Conservation (phyloP, 192 early-diverging fungal species). For the Coemansia sp. region DNA sequence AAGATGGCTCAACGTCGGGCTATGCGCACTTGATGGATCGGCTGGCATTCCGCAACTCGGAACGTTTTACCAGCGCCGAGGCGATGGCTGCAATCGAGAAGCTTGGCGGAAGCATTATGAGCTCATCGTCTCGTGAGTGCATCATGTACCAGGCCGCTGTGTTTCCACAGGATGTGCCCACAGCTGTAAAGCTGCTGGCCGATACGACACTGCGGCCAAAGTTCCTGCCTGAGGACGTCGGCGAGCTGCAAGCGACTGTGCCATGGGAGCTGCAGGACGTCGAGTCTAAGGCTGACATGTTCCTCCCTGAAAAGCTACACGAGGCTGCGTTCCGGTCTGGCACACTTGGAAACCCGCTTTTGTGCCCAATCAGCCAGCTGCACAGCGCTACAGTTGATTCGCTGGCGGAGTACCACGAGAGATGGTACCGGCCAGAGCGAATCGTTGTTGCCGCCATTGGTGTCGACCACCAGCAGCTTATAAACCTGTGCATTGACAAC, state of each 20-base stretch:
- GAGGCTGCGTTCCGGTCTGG: constrained; percentile 74
- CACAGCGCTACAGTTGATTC: constrained; percentile 64
- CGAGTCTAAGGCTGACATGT: constrained; percentile 78
- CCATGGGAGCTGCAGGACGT: constrained; percentile 89
- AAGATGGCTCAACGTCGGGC: constrained; percentile 67
- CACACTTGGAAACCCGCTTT: constrained; percentile 77
- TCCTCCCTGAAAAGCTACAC: constrained; percentile 86
- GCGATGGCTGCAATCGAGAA: constrained; percentile 78
- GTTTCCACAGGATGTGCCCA: constrained; percentile 76
- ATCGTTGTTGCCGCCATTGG: constrained; percentile 90
- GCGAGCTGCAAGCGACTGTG: constrained; percentile 73
- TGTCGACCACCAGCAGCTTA: constrained; percentile 78
- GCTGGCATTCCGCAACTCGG: constrained; percentile 89
- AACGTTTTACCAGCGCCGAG: constrained; percentile 63
- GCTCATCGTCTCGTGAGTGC: constrained; percentile 85
- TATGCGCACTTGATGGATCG: constrained; percentile 86
- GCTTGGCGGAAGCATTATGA: constrained; percentile 87
- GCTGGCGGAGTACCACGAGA: constrained; percentile 69
- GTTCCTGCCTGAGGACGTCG: constrained; percentile 75
- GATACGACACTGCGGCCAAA: constrained; percentile 78
- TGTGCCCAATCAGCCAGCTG: constrained; percentile 71
- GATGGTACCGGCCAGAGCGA: constrained; percentile 88
- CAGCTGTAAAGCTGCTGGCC: constrained; percentile 72
- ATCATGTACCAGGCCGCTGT: constrained; percentile 96
- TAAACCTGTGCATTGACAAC: constrained; percentile 61